Base-by-base conservation (phyloP, 1,284 basidiomycete species). In the Macrocybe sp. region DNA sequence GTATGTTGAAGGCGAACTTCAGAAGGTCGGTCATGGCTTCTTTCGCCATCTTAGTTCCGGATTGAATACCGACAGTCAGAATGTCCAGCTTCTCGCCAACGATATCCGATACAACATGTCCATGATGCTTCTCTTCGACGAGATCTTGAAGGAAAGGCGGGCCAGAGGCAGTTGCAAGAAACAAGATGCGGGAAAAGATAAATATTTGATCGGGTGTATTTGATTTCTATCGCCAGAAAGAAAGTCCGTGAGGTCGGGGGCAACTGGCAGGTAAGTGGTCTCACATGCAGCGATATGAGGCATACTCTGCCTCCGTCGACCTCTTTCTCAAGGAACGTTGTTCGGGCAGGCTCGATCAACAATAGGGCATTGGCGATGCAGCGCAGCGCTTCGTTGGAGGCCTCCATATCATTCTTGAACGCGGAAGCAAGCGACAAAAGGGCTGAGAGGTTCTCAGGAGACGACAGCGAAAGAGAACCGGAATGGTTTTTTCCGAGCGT, bases 1-100 rank as follows among this genome's bases (percentile, higher is more conserved):
- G 72, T 34, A 91, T 59, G 58, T 92, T 91, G 65, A 89, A 92
- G 6, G 76, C 70, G 45, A 90, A 73, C 59, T 92, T 92, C 48
- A 92, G 74, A 36, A 89, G 60, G 63, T 92, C 89, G 2, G 77
- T 76, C 74, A 83, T 77, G 3, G 87, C 86, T 51, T 91, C 87
- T 49, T 74, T 74, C 7, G 78, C 73, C 66, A 81, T 78, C 51
- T 74, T 75, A 8, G 73, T 62, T 39, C 76, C 75, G 14, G 67
- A 62, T 29, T 78, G 67, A 45, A 85, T 69, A 39, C 64, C 67
- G 34, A 59, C 64, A 6, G 68, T 65, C 36, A 78, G 64, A n/a
- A 68, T 59, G 55, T 82, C 85, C 39, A 80, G 71, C 57, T 85
- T 85, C 10, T 64, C 50, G 9, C 64, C 69, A 22, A 90, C 73